A percentile compares a stretch with the other conserved stretches of the same genome.
Conservation (phyloP, 2,329 filamentous ascomycete genomes). For the Catunica adiposa region DNA sequence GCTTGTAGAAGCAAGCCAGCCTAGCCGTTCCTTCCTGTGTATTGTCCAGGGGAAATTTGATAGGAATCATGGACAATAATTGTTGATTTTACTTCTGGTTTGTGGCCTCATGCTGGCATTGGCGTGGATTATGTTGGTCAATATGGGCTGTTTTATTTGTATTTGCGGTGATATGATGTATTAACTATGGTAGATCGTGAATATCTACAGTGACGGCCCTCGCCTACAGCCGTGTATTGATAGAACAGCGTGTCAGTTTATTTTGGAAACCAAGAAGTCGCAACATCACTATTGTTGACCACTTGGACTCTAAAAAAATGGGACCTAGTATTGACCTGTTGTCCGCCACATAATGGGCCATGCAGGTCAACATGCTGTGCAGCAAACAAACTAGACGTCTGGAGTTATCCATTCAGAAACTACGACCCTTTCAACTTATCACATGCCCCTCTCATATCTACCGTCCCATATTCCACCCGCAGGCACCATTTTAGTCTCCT, state of each 20-base stretch:
- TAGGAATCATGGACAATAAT: background rate
- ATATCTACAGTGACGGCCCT: no score
- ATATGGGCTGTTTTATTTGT: background rate
- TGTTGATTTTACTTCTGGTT: background rate
- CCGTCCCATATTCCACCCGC: background rate
- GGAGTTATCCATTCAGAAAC: background rate
- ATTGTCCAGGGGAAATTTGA: background rate
- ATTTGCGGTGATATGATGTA: background rate
- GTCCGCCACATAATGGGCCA: background rate
- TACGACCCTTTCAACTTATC: background rate
- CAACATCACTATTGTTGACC: no score
- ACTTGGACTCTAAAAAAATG: no score
- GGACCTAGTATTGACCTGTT: background rate
- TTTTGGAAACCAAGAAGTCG: no score
- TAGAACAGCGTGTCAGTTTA: no score
- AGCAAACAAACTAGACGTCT: background rate
- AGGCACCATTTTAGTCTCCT: no score
- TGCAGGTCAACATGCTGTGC: background rate
- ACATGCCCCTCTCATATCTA: background rate
- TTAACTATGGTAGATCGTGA: no score
- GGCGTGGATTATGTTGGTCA: background rate
- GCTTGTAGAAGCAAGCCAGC: background rate
- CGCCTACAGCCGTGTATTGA: background rate
- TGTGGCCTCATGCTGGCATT: background rate
- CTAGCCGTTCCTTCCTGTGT: background rate